Base-by-base conservation (phyloP, 805 yeast genomes). In the Candida bentonensis region DNA sequence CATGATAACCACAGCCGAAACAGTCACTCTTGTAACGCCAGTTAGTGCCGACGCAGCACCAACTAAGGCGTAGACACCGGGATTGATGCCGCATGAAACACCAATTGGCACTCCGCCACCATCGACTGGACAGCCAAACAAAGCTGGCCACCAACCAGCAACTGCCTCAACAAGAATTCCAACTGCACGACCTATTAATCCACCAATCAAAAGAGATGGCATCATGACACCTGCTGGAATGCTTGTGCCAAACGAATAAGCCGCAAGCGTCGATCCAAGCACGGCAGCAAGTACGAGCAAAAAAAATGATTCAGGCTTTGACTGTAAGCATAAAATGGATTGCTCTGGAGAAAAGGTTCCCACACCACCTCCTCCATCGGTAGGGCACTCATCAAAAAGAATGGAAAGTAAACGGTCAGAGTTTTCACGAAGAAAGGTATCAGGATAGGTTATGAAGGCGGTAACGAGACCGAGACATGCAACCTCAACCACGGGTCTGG, bases 191-290 rank as follows among this genome's bases (percentile, higher is more conserved):
- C 98, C 98, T 61, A 85, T 82, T 0, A 95, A 76, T 0, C 97
- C 96, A 21, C 98, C 98, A 1, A 87, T 82, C 0, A 95, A 88
- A 94, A 92, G 85, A 1, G 95, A 83, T 2, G 98, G 98, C 44
- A 92, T 94, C 63, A 92, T 82, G 3, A 89, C 85, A 15, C 98
- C 98, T n/a, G 96, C 94, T 0, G 98, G 98, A 13, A 86, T 65
- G 22, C 71, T 66, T 1, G 78, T 66, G 1, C 94, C 87, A 59
- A 75, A 82, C 0, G 89, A 68, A 51, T 79, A 78, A 0, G 84
- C 70, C 0, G 85, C 66, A n/a, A 82, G 63, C 0, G 78, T 44
- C 42, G 78, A 69, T 1, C 82, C 86, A 43, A 72, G 69, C 0
- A 71, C 36, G 0, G 67, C 57, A 15, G 73, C 66, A 39, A 67